Percentiles rank a stretch among this genome's conserved stretches.
Conservation (phyloP, 352 stramenopile species). For the Phytophthora foliorum region DNA sequence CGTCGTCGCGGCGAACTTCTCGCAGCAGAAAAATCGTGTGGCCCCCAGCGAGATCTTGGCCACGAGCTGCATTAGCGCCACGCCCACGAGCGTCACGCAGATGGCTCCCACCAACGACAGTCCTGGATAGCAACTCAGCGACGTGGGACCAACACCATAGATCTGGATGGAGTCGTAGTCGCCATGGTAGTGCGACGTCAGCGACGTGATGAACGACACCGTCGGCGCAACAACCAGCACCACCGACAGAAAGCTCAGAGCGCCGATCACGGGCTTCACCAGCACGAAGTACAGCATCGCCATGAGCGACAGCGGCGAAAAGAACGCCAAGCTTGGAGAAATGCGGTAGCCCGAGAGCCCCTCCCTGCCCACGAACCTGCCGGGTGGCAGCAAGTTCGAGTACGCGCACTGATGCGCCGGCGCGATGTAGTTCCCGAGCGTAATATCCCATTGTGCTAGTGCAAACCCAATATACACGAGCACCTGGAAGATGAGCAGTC, state of each 20-base stretch:
- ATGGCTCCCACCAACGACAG: slow-evolving; percentile 38
- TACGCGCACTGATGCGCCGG: slow-evolving; percentile 49
- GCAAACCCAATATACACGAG: slow-evolving; percentile 64
- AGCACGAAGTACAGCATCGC: slow-evolving; percentile 75
- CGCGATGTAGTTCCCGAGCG: slow-evolving; percentile 47
- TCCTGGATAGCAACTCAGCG: slow-evolving; percentile 28
- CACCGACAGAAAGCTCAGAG: slow-evolving; percentile 47
- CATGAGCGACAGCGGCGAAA: slow-evolving; percentile 74
- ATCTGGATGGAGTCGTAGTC: slow-evolving; percentile 32
- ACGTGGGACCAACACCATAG: slow-evolving; percentile 27
- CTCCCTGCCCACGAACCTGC: slow-evolving; percentile 17
- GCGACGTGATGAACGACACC: slow-evolving; percentile 38
- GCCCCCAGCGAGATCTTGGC: slow-evolving; percentile 50
- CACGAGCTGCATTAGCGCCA: slow-evolving; percentile 61
- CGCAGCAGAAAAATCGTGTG: slow-evolving; percentile 64
- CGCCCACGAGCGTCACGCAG: slow-evolving; percentile 55
- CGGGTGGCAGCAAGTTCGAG: slow-evolving; percentile 39
- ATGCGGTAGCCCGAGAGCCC: slow-evolving; percentile 48
- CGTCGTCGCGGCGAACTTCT: slow-evolving; percentile 41
- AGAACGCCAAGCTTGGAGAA: slow-evolving; percentile 52
- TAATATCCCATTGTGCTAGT: slow-evolving; percentile 71
- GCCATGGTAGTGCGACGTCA: slow-evolving; percentile 16
- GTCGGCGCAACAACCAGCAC: slow-evolving; percentile 42
- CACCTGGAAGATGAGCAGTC: slow-evolving; percentile 69
- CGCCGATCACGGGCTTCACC: slow-evolving; percentile 62